phyloP scores from a whole-genome alignment of 192 early-diverging fungal species.

The Podila epigama region DNA sequence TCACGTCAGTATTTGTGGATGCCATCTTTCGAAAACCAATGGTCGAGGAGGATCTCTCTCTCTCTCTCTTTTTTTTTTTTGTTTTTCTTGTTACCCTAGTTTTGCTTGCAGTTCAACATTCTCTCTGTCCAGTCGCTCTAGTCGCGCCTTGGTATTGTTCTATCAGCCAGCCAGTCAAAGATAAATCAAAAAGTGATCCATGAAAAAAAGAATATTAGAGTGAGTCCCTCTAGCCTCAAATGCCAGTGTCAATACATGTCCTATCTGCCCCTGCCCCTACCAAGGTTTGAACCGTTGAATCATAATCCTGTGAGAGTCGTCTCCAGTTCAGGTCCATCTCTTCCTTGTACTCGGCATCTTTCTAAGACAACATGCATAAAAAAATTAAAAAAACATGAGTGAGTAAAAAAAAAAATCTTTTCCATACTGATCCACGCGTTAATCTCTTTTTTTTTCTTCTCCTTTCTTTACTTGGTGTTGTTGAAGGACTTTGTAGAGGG shows the following conservation, averaged over 20 bases:
- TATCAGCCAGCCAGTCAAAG: not conserved
- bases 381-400: not conserved
- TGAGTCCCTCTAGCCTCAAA: too few relatives aligned
- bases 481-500: constrained; percentile 32
- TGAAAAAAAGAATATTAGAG: too few relatives aligned
- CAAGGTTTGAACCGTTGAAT: constrained; percentile 23
- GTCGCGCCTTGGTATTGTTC: constrained; percentile 19
- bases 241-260: too few relatives aligned
- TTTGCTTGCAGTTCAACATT: constrained; percentile 21
- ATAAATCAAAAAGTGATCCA: not conserved
- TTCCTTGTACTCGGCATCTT: constrained; percentile 39
- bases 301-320: constrained; percentile 32
- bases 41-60: not conserved
- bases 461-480: constrained; percentile 25
- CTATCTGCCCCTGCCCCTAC: too few relatives aligned
- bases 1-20: not conserved
- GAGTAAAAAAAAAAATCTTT: not conserved
- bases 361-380: constrained; percentile 7
- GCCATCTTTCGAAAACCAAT: not conserved
- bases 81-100: constrained; percentile 5
- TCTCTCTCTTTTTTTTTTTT: not conserved
- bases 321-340: constrained; percentile 50
- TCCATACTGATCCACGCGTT: too few relatives aligned
- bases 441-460: not conserved
- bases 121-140: constrained; percentile 29